Conservation (phyloP, 805 yeast species). For the Alloascoidea hylecoeti region DNA sequence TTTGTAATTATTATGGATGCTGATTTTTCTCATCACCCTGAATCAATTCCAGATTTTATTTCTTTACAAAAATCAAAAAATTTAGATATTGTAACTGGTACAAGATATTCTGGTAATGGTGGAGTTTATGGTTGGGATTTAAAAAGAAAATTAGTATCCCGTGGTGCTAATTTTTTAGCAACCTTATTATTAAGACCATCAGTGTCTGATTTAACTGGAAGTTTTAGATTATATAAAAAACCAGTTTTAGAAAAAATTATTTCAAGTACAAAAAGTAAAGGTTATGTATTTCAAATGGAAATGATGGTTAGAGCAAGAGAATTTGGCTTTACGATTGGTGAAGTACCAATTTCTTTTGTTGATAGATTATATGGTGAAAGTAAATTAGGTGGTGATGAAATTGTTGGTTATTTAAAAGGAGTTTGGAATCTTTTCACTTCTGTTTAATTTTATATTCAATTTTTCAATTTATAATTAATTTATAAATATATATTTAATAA, state of each 20-base stretch:
- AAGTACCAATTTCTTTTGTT: constrained; percentile 67
- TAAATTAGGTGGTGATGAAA: constrained; percentile 71
- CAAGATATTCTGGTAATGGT: constrained; percentile 69
- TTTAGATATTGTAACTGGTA: constrained; percentile 30
- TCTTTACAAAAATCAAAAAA: constrained; percentile 33
- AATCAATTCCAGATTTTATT: constrained; percentile 65
- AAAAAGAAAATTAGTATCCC: constrained; percentile 60
- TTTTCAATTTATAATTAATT: too few species aligned
- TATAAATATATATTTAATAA: too few species aligned
- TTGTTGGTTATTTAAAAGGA: constrained; percentile 64
- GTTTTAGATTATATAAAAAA: constrained; percentile 63
- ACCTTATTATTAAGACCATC: constrained; percentile 56
- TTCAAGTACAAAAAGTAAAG: constrained; percentile 55
- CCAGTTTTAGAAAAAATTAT: constrained; percentile 53
- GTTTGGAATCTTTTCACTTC: constrained; percentile 56
- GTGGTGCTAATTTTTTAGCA: constrained; percentile 74
- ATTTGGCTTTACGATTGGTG: constrained; percentile 61
- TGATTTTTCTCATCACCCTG: constrained; percentile 73
- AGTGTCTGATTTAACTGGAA: constrained; percentile 66
- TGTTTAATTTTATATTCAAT: constrained; percentile 22
- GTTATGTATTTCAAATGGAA: constrained; percentile 80
- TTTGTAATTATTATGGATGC: constrained; percentile 77
- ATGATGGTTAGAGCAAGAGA: constrained; percentile 76
- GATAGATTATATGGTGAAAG: constrained; percentile 71
- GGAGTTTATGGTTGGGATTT: constrained; percentile 81